Conservation (phyloP, 441 rosid genomes). For the Brassica hybrid region DNA sequence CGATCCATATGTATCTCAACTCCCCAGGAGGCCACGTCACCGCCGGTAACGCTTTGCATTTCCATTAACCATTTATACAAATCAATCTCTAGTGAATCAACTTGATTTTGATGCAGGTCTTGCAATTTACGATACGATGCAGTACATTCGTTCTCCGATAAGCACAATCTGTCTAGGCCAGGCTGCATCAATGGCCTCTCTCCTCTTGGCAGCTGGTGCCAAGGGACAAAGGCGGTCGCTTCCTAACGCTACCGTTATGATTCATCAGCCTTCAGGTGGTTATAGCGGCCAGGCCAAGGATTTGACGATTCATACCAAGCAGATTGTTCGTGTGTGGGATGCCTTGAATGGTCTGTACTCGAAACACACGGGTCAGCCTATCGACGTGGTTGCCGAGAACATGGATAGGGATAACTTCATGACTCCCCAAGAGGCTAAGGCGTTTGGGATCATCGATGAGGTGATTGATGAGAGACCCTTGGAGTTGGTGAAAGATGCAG, state of each 20-base stretch:
- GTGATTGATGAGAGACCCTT: conserved; percentile 89
- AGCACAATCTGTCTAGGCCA: conserved; percentile 93
- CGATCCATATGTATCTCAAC: conserved; percentile 94
- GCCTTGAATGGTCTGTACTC: conserved; percentile 70
- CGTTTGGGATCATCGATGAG: conserved; percentile 94
- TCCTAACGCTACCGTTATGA: conserved; percentile 91
- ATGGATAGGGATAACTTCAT: conserved; percentile 97
- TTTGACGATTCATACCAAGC: conserved; percentile 87
- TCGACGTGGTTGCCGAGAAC: conserved; percentile 77
- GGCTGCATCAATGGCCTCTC: conserved; percentile 99
- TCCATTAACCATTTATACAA: not conserved
- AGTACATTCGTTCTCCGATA: conserved; percentile 89
- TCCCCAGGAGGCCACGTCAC: conserved; percentile 99
- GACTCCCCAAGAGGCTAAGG: conserved; percentile 93
- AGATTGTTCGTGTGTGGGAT: conserved; percentile 95
- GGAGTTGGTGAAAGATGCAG: conserved; percentile 80
- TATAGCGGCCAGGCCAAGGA: conserved; percentile 97
- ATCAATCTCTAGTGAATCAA: not conserved
- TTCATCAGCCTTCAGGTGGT: conserved; percentile 99
- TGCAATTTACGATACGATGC: conserved; percentile 97
- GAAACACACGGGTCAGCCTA: conserved; percentile 79
- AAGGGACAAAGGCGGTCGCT: conserved; percentile 90
- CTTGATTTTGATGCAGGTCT: conserved; percentile 60
- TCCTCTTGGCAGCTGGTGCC: conserved; percentile 88
- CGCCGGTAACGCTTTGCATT: conserved; percentile 62